Conservation (phyloP, 352 stramenopile species). For the Phytophthora pisi region DNA sequence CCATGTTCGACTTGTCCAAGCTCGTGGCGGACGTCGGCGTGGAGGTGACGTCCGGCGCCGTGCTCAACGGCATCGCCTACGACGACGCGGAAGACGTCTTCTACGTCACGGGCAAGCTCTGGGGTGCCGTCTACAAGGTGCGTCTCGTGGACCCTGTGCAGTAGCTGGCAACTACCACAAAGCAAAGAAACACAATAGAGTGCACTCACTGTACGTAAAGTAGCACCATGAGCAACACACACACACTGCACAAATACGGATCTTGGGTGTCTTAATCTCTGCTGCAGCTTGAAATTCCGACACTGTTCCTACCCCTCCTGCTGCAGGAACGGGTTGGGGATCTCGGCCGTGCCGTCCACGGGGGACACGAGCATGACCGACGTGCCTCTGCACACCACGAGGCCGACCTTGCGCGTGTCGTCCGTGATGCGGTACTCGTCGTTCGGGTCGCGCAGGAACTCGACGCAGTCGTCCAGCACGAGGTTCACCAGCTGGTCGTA, state of each 20-base stretch:
- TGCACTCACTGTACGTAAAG: constrained; percentile 1
- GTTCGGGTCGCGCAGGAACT: constrained; percentile 94
- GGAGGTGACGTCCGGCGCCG: constrained; percentile 54
- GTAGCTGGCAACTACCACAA: constrained; percentile 11
- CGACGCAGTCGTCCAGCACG: constrained; percentile 96
- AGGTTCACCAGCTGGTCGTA: constrained; percentile 98
- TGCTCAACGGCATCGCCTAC: constrained; percentile 96
- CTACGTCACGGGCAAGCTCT: constrained; percentile 94
- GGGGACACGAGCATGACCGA: constrained; percentile 93
- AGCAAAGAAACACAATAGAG: constrained; percentile 15
- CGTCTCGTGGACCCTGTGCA: constrained; percentile 56
- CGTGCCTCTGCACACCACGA: constrained; percentile 94
- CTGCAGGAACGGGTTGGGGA: constrained; percentile 92
- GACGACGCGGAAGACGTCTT: constrained; percentile 89
- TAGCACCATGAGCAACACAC: constrained; percentile 1
- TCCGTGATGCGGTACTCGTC: constrained; percentile 91
- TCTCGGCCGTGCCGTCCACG: constrained; percentile 91
- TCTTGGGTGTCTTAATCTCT: constrained; percentile 30
- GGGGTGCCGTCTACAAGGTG: constrained; percentile 92
- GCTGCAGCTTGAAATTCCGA: constrained; percentile 3
- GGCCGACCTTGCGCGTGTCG: constrained; percentile 91
- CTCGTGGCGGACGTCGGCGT: constrained; percentile 69
- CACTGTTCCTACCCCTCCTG: constrained; percentile 65
- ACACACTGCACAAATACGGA: constrained; percentile 24
- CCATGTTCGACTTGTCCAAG: constrained; percentile 87